Evolutionary conservation across 1,139 yeast species (phyloP), one percentile per base, ranked within the genome.

Genomic region (Geotrichum carabidarum): DNA sequence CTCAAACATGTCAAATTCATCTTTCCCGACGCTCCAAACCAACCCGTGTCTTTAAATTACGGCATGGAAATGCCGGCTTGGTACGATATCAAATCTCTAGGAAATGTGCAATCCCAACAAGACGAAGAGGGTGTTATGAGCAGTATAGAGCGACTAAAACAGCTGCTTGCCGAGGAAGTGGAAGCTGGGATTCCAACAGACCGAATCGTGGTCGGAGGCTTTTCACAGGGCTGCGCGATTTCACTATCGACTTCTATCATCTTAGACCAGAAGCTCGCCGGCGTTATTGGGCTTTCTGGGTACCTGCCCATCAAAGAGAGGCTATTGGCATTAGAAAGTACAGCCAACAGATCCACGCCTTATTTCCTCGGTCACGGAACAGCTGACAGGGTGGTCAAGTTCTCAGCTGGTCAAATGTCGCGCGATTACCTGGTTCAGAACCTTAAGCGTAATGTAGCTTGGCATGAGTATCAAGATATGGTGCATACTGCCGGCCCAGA

Each of bases 151-250:
- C 65, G 72, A 1, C 74, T 90, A 45, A 77, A 81, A 58, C 67
- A 66, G 1, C 74, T 83, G 57, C 77, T 93, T 48, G 72, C 78
- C 22, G 84, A 84, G 58, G 91, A 89, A 67, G 75, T 81, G 14
- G 79, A 77, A 8, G 68, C 68, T 5, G 86, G 94, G 2, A 79
- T 91, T 41, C 79, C 84, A 1, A 73, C 90, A 0, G 83, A 84
- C 41, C 79, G 84, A 53, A 85, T 93, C 51, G 76, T 93, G 12
- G 74, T 93, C 58, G 98, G 98, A 37, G 99, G 99, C 0, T 93
- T 93, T 67, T 84, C 95, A 8, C 99, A 93, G 71, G 99, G 99
- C 57, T 95, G 90, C 50, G 93, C 95, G 0, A 61, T 91, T 11
- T 73, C 95, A 1, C 72, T 87, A 57, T 91, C 90, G 56, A 61